phyloP scores from a whole-genome alignment of 2,329 filamentous ascomycete species.

The Fusarium sterilihyphosum region DNA sequence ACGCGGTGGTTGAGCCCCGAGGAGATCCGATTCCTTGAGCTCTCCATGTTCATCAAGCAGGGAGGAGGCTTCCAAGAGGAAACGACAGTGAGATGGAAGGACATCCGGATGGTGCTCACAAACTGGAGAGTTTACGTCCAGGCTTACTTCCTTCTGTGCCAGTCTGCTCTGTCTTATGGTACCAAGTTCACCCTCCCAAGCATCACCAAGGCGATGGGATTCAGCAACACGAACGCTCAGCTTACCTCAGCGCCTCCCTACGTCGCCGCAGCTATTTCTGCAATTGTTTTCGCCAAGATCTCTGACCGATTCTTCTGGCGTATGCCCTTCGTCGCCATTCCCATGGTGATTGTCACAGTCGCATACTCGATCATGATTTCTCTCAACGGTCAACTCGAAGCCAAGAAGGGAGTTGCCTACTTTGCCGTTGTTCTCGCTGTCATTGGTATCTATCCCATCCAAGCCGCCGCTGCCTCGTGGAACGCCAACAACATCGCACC shows the following conservation, averaged over 20 bases:
- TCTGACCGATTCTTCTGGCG: conserved; percentile 67
- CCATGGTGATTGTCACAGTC: conserved; percentile 31
- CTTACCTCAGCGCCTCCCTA: conserved; percentile 67
- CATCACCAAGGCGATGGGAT: conserved; percentile 41
- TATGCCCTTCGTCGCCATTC: conserved; percentile 39
- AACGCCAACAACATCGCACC: conserved; percentile 41
- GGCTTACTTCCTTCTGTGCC: conserved; percentile 44
- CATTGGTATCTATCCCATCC: conserved; percentile 36
- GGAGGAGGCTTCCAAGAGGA: conserved; percentile 9
- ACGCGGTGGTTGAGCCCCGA: conserved; percentile 46
- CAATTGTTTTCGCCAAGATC: conserved; percentile 70
- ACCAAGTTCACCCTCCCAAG: conserved; percentile 42
- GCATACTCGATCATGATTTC: conserved; percentile 39
- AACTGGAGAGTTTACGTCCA: conserved; percentile 47
- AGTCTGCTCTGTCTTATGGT: conserved; percentile 42
- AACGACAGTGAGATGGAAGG: conserved; percentile 12
- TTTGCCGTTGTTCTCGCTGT: conserved; percentile 35
- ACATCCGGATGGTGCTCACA: conserved; percentile 42
- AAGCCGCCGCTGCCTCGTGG: conserved; percentile 38
- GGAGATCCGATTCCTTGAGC: conserved; percentile 41
- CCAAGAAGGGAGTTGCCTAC: conserved; percentile 34
- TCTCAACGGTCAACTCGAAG: conserved; percentile 25
- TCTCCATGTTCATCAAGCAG: conserved; percentile 47
- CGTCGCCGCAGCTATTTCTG: conserved; percentile 70
- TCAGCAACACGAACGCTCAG: conserved; percentile 43